These are phyloP conservation scores for Babesia ovis DNA, from an alignment of 169 alveolate species.

Conservation along the genomic window DNA sequence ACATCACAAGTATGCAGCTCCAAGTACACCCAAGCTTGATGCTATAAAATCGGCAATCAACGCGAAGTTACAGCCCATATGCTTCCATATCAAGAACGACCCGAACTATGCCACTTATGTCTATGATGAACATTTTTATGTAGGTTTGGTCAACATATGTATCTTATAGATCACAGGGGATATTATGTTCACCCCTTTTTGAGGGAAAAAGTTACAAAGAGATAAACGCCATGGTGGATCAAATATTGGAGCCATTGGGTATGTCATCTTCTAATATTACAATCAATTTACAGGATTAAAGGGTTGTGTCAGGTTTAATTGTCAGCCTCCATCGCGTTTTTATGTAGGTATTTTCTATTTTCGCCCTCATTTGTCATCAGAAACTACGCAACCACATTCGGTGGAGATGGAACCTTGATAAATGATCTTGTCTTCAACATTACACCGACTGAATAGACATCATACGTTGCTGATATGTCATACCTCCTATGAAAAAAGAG, in stretches of 20 bases:
- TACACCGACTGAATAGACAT: neutral
- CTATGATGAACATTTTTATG: conserved; percentile 75
- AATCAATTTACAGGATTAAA: conserved; percentile 38
- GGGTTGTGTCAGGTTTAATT: conserved; percentile 76
- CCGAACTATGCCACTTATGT: conserved; percentile 83
- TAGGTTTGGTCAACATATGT: neutral
- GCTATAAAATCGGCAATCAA: conserved; percentile 69
- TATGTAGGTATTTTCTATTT: conserved; percentile 20
- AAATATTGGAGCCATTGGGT: conserved; percentile 77
- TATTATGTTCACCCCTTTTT: conserved; percentile 86
- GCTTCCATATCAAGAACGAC: conserved; percentile 82
- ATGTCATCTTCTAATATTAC: neutral
- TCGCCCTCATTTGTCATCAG: conserved; percentile 1
- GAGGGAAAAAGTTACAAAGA: conserved; percentile 84
- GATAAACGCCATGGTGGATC: conserved; percentile 81
- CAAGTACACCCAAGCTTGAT: conserved; percentile 74
- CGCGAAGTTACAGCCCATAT: conserved; percentile 82
- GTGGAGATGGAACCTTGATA: conserved; percentile 80
- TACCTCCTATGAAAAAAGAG: conserved; percentile 39
- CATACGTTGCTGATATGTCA: neutral
- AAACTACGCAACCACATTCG: conserved; percentile 75
- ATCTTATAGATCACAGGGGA: conserved; percentile 64
- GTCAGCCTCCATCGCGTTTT: conserved; percentile 82
- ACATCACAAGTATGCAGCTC: conserved; percentile 81
- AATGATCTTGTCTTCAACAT: conserved; percentile 24